A percentile compares a stretch with the other conserved stretches of the same genome.
These are phyloP conservation scores for Eucalyptus leucophloia DNA, from an alignment of 345 rosid genomes.

Conservation along the genomic window DNA sequence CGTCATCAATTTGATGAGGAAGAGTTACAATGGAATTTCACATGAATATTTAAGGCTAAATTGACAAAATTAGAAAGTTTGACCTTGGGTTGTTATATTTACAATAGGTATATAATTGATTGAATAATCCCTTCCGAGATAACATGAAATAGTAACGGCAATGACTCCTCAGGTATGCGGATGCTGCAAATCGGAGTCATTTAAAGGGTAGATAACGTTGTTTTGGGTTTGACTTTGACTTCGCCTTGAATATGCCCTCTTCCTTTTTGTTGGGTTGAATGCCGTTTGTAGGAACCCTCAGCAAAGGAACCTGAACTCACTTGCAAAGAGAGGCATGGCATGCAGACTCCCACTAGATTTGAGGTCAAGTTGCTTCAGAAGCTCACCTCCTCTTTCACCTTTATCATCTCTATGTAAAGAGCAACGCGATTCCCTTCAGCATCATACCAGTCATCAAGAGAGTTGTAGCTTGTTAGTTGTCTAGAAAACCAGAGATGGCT, in stretches of 20 bases:
- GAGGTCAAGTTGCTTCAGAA: not conserved
- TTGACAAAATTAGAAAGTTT: not conserved
- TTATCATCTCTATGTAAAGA: not conserved
- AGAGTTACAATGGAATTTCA: not conserved
- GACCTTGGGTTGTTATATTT: not conserved
- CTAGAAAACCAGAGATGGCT: not conserved
- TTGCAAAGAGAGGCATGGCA: not conserved
- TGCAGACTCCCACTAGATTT: not conserved
- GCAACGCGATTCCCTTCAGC: not conserved
- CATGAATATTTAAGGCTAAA: not conserved
- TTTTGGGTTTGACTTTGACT: not conserved
- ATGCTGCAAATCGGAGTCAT: not conserved
- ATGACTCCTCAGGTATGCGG: not conserved
- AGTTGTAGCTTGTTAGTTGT: not conserved
- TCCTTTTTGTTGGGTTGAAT: not conserved
- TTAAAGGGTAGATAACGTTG: too few relatives aligned
- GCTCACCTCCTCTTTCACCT: not conserved
- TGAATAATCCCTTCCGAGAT: not conserved
- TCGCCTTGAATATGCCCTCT: not conserved
- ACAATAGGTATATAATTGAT: not conserved
- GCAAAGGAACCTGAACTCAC: not conserved
- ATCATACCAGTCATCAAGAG: not conserved
- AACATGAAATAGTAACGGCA: not conserved
- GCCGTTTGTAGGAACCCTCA: not conserved
- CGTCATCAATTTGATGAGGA: not conserved